Evolutionary conservation across 805 yeast species (phyloP).

Genomic region (Myxozyma nipponensis): DNA sequence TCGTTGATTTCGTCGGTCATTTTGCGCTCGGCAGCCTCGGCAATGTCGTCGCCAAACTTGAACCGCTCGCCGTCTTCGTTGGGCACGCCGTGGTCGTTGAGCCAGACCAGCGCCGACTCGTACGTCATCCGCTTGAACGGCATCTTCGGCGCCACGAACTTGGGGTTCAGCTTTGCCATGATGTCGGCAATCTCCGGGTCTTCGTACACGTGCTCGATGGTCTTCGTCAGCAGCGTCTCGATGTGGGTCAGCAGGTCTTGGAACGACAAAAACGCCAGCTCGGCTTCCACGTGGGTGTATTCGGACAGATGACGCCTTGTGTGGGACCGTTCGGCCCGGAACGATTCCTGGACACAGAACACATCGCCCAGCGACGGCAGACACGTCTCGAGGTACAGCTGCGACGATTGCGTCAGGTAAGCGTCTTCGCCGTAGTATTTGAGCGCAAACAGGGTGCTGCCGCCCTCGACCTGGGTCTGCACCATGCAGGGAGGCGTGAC

Average conservation of each 20-base stretch:
- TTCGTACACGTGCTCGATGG: slow-evolving; percentile 71
- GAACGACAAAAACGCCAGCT: slow-evolving; percentile 80
- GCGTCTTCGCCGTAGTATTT: slow-evolving; percentile 98
- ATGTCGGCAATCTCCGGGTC: slow-evolving; percentile 93
- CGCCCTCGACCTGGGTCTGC: slow-evolving; percentile 99
- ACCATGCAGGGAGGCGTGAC: slow-evolving; percentile 99
- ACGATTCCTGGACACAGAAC: slow-evolving; percentile 94
- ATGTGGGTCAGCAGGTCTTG: slow-evolving; percentile 83
- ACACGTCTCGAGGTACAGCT: slow-evolving; percentile 92
- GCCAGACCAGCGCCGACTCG: slow-evolving; percentile 89
- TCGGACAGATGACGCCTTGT: slow-evolving; percentile 97
- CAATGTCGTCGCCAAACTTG: slow-evolving; percentile 97
- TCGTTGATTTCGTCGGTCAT: slow-evolving; percentile 94
- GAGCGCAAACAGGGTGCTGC: slow-evolving; percentile 88
- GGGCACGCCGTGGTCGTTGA: slow-evolving; percentile 87
- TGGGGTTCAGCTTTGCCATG: slow-evolving; percentile 87
- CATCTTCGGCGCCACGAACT: slow-evolving; percentile 69
- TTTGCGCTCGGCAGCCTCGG: slow-evolving; percentile 98
- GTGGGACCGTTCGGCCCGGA: slow-evolving; percentile 98
- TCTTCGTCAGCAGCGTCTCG: slow-evolving; percentile 68
- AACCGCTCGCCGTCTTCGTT: slow-evolving; percentile 93
- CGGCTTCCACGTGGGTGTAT: slow-evolving; percentile 96
- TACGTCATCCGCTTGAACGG: slow-evolving; percentile 94
- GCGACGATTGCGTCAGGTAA: slow-evolving; percentile 93
- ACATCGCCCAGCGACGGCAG: slow-evolving; percentile 96